Conservation (phyloP, 148 eudicot genomes). For the Chenopodium berlandieri region DNA sequence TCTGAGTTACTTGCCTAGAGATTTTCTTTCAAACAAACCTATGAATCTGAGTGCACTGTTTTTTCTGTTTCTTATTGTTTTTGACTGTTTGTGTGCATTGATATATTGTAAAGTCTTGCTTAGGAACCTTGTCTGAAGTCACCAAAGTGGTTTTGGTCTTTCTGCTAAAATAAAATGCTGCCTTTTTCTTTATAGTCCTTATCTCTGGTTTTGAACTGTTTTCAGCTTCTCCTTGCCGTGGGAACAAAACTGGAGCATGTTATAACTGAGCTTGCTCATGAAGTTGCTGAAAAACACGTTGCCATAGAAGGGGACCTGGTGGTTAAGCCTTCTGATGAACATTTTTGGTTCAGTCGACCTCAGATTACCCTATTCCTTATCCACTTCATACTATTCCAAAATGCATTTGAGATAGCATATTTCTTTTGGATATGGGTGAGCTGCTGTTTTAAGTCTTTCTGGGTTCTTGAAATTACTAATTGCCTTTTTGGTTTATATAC, state of each 20-base stretch:
- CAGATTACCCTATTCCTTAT: constrained; percentile 53
- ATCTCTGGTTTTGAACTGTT: neutral
- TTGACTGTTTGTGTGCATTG: too few relatives aligned
- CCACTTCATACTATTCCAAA: constrained; percentile 73
- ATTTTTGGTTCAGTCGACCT: constrained; percentile 75
- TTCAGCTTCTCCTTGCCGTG: constrained; percentile 67
- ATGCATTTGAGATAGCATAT: constrained; percentile 74
- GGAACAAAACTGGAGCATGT: constrained; percentile 83
- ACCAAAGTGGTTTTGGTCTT: neutral
- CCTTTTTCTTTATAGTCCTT: neutral
- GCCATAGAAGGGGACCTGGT: constrained; percentile 68
- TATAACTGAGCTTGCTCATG: constrained; percentile 57
- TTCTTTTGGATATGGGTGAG: constrained; percentile 91
- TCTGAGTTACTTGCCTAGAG: neutral
- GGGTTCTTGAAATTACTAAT: neutral
- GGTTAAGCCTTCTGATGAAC: constrained; percentile 73
- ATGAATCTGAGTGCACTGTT: neutral
- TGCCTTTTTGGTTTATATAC: neutral
- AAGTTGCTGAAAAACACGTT: constrained; percentile 70
- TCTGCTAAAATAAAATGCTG: neutral
- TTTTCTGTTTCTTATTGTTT: neutral
- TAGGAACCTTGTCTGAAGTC: neutral
- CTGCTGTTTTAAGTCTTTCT: neutral
- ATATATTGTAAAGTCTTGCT: neutral
- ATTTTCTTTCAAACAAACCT: too few relatives aligned